phyloP scores from a whole-genome alignment of 2,329 filamentous ascomycete genomes.

The Kalmusia sp. region DNA sequence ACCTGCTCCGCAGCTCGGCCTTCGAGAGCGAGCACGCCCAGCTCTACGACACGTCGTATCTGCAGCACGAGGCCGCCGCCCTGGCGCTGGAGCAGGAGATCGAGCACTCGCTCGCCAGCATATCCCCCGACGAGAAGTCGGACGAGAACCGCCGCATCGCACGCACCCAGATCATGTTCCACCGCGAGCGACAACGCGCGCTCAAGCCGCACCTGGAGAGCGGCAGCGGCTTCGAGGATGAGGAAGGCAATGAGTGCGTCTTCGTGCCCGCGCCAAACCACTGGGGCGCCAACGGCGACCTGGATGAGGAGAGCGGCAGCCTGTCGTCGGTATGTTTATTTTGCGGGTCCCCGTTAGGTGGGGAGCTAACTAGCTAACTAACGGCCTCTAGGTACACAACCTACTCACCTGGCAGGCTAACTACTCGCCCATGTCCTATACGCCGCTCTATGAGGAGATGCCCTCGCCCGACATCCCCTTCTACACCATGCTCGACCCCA shows the following conservation, averaged over 20 bases:
- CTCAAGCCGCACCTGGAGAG: slow-evolving; percentile 46
- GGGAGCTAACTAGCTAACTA: background rate
- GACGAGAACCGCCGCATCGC: slow-evolving; percentile 44
- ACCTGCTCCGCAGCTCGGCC: slow-evolving; percentile 44
- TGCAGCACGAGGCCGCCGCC: slow-evolving; percentile 44
- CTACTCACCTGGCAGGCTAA: slow-evolving; percentile 45
- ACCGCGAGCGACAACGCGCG: slow-evolving; percentile 42
- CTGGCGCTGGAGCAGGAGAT: slow-evolving; percentile 43
- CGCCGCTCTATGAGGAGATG: slow-evolving; percentile 40
- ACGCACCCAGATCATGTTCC: slow-evolving; percentile 44
- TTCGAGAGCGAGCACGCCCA: slow-evolving; percentile 48
- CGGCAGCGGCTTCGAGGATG: slow-evolving; percentile 43
- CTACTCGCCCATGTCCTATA: slow-evolving; percentile 42
- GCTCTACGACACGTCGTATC: slow-evolving; percentile 46
- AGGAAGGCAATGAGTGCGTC: slow-evolving; percentile 44
- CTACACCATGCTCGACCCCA: slow-evolving; percentile 41
- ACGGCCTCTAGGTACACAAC: slow-evolving; percentile 37
- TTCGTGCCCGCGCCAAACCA: slow-evolving; percentile 47
- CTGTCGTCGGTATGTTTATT: slow-evolving; percentile 38
- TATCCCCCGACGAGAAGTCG: slow-evolving; percentile 46
- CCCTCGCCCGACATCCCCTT: slow-evolving; percentile 44
- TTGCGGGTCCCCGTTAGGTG: slow-evolving; percentile 2
- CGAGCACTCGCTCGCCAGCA: slow-evolving; percentile 37
- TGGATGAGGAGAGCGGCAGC: slow-evolving; percentile 47
- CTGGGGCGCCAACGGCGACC: slow-evolving; percentile 46